Conservation (phyloP, 495 filamentous ascomycete genomes). For the Penicillium crystallinum region DNA sequence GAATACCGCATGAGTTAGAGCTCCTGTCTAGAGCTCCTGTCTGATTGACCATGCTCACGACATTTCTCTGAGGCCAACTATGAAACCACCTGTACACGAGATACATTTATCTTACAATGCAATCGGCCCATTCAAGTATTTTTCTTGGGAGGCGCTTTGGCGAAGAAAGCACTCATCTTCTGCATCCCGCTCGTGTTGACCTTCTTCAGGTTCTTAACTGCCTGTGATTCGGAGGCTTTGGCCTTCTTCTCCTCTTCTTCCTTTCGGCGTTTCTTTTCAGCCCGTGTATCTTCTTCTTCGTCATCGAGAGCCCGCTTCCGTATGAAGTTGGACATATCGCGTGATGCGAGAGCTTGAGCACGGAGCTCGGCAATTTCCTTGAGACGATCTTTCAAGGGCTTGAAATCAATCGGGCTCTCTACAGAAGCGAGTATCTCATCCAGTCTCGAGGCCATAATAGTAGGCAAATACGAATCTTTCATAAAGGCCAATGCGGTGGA, state of each 20-base stretch:
- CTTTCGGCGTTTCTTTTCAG: slow-evolving; percentile 59
- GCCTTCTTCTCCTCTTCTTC: slow-evolving; percentile 74
- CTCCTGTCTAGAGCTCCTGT: no score
- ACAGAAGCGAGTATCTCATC: slow-evolving; percentile 42
- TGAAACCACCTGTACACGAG: not conserved
- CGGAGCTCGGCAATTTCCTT: slow-evolving; percentile 57
- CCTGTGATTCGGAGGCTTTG: slow-evolving; percentile 66
- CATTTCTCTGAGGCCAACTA: not conserved
- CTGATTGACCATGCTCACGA: not conserved
- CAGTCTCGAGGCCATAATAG: slow-evolving; percentile 44
- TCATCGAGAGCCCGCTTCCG: slow-evolving; percentile 67
- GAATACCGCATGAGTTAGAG: no score
- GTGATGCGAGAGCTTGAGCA: slow-evolving; percentile 60
- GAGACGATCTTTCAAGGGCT: slow-evolving; percentile 62
- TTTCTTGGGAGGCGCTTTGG: slow-evolving; percentile 52
- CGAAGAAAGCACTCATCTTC: slow-evolving; percentile 94
- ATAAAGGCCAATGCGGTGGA: slow-evolving; percentile 75
- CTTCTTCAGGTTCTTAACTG: slow-evolving; percentile 75
- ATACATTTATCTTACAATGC: not conserved
- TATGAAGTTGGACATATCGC: slow-evolving; percentile 65
- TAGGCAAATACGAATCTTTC: slow-evolving; percentile 62
- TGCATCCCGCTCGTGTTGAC: slow-evolving; percentile 89
- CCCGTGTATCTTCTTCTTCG: slow-evolving; percentile 52
- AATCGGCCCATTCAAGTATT: slow-evolving; percentile 21
- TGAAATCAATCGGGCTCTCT: slow-evolving; percentile 58